These are phyloP conservation scores for Casuarina equisetifolia DNA, from an alignment of 306 rosid species.

Conservation along the genomic window DNA sequence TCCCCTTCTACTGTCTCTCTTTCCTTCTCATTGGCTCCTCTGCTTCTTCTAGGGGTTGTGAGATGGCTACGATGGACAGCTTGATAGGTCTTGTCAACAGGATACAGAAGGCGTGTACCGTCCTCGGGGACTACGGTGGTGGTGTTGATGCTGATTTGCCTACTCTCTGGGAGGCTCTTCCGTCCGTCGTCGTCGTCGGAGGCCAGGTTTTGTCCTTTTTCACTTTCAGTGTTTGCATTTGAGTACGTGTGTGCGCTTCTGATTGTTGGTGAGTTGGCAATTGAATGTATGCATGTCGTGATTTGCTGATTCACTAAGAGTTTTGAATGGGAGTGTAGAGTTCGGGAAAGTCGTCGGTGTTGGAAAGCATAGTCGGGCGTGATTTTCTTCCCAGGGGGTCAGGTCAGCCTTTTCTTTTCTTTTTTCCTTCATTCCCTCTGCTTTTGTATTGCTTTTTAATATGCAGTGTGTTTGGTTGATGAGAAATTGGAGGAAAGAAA, in stretches of 20 bases:
- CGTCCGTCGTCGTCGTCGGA: conserved; percentile 92
- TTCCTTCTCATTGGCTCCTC: not conserved
- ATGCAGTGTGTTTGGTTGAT: conserved; percentile 13
- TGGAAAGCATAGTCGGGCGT: conserved; percentile 85
- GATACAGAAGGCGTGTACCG: conserved; percentile 89
- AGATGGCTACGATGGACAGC: conserved; percentile 88
- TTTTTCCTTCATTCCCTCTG: not conserved
- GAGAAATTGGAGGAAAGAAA: conserved; percentile 14
- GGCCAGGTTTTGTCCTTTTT: conserved; percentile 55
- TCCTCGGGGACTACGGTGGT: conserved; percentile 89
- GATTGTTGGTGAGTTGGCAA: not conserved
- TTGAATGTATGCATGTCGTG: not conserved
- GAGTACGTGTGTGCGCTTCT: not conserved
- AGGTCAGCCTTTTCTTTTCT: conserved; percentile 37
- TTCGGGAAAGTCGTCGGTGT: conserved; percentile 78
- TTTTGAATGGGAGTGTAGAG: conserved; percentile 47
- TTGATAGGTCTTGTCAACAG: conserved; percentile 89
- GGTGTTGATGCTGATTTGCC: conserved; percentile 49
- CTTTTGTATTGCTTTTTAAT: conserved; percentile 3
- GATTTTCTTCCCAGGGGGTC: conserved; percentile 92
- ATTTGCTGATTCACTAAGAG: not conserved
- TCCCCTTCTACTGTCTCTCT: conserved; percentile 1
- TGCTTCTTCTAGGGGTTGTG: conserved; percentile 9
- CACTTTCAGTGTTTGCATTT: too few species aligned
- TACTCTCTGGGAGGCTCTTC: conserved; percentile 95